A percentile compares a stretch with the other conserved stretches of the same genome.
These are phyloP conservation scores for Musa schizocarpa DNA, from an alignment of 176 grass and related monocot genomes.

Conservation along the genomic window DNA sequence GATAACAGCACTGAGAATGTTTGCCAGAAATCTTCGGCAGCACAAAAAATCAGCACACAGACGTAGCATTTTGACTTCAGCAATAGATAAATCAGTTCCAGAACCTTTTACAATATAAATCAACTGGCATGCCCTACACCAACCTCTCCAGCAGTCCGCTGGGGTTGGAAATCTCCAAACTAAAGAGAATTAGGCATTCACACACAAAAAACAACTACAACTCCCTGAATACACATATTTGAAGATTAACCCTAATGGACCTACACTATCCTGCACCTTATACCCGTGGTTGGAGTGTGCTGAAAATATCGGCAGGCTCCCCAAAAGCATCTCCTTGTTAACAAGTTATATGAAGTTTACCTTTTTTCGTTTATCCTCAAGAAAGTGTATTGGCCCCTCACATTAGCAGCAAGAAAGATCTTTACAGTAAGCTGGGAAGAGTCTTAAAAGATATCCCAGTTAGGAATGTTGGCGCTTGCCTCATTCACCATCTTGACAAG, in stretches of 20 bases:
- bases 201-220: not conserved
- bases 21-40: too few relatives aligned
- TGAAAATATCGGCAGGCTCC: not conserved
- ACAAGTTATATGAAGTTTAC: not conserved
- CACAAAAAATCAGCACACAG: too few relatives aligned
- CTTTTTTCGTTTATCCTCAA: not conserved
- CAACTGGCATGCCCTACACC: too few relatives aligned
- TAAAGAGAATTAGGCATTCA: not conserved
- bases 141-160: not conserved
- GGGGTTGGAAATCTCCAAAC: not conserved
- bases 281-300: not conserved
- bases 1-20: too few relatives aligned
- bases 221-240: not conserved
- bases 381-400: not conserved
- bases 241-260: not conserved
- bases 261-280: not conserved
- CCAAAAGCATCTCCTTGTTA: not conserved
- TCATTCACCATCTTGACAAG: conserved; percentile 96
- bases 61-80: too few relatives aligned
- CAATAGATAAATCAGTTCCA: too few relatives aligned
- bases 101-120: too few relatives aligned
- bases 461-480: conserved; percentile 60
- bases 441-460: conserved; percentile 51
- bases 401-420: not conserved
- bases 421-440: not conserved